Percentiles rank a stretch among this genome's conserved stretches.
Evolutionary conservation across 129 eudicot genomes (phyloP).

Genomic region (Arctium minus): DNA sequence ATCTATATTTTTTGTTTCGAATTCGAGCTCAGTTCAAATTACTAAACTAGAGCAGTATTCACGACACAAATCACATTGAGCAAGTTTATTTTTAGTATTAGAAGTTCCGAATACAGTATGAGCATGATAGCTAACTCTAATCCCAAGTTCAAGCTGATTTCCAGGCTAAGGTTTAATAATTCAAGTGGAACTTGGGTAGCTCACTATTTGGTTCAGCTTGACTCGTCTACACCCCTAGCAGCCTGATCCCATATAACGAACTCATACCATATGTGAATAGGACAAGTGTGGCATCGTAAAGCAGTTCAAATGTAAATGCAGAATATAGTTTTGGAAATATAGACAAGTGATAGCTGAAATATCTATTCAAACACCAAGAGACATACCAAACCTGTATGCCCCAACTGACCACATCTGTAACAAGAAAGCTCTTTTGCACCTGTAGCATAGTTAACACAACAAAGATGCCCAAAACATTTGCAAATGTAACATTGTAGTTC

Average conservation of each 20-base stretch:
- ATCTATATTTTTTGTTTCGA: neutral
- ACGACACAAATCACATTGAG: neutral
- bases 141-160: too few relatives aligned
- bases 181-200: too few relatives aligned
- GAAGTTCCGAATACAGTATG: neutral
- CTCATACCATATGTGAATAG: neutral
- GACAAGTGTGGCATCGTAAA: neutral
- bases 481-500: slow-evolving; percentile 75
- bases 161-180: too few relatives aligned
- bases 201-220: too few relatives aligned
- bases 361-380: neutral
- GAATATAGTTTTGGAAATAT: neutral
- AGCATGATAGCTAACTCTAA: neutral
- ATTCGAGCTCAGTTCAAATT: too few relatives aligned
- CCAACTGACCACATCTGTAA: slow-evolving; percentile 78
- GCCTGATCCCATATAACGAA: too few relatives aligned
- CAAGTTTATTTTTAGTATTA: neutral
- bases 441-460: slow-evolving; percentile 48
- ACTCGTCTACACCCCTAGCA: too few relatives aligned
- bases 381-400: slow-evolving; percentile 80
- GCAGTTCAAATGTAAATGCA: neutral
- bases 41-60: neutral
- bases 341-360: neutral
- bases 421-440: slow-evolving; percentile 56
- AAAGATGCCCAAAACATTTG: slow-evolving; percentile 70